Evolutionary conservation across 306 rosid genomes (phyloP).

Genomic region (Senna tora): DNA sequence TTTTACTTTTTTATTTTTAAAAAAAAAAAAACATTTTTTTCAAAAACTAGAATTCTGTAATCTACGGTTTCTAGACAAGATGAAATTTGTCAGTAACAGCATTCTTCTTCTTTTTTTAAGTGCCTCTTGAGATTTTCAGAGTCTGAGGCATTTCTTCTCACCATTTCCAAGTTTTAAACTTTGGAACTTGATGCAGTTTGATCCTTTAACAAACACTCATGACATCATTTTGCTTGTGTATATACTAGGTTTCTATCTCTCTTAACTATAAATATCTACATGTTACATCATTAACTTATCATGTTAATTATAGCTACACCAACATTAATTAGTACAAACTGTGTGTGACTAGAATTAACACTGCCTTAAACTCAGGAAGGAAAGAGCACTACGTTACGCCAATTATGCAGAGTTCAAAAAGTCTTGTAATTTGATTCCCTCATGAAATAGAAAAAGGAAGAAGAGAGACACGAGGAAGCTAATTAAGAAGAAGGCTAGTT

Average conservation of each 20-base stretch:
- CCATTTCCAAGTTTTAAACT: not conserved
- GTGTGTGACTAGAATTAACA: not conserved
- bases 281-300: conserved; percentile 9
- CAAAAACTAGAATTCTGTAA: too few species aligned
- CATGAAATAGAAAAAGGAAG: not conserved
- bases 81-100: not conserved
- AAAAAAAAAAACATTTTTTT: too few species aligned
- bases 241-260: not conserved
- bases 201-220: not conserved
- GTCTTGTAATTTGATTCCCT: not conserved
- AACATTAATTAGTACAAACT: conserved; percentile 24
- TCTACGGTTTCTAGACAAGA: not conserved
- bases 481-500: too few species aligned
- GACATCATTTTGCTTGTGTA: conserved; percentile 8
- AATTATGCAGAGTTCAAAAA: not conserved
- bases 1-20: too few species aligned
- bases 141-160: not conserved
- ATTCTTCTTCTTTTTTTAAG: not conserved
- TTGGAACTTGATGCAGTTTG: conserved; percentile 3
- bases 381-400: conserved; percentile 6
- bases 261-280: conserved; percentile 1
- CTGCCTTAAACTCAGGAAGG: too few species aligned
- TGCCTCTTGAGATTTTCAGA: not conserved
- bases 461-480: not conserved
- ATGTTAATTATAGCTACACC: not conserved